These are phyloP conservation scores for Cryptococcus depauperatus DNA, from an alignment of 1,284 basidiomycete genomes.

Conservation along the genomic window DNA sequence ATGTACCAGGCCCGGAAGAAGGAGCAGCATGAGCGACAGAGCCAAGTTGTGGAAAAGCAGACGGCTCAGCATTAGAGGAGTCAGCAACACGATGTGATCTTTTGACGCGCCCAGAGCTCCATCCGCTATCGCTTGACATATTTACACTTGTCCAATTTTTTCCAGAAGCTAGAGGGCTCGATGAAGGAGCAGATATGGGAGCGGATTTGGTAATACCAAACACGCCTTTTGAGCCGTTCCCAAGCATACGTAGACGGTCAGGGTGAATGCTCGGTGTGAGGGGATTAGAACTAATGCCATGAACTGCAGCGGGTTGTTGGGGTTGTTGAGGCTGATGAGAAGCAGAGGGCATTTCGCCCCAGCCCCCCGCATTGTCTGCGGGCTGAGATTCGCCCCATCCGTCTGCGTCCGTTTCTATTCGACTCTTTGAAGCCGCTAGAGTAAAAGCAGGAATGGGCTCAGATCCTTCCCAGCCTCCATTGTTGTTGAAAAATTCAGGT, in stretches of 20 bases:
- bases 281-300: neutral
- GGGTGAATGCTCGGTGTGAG: constrained; percentile 1
- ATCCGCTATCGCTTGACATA: too few species aligned
- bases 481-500: neutral
- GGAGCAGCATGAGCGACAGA: neutral
- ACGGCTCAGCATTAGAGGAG: neutral
- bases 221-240: too few species aligned
- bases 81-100: too few species aligned
- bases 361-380: neutral
- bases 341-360: constrained; percentile 1
- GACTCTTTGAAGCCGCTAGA: neutral
- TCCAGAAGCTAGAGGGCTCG: too few species aligned
- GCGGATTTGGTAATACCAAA: too few species aligned
- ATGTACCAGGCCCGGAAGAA: neutral
- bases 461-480: neutral
- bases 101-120: too few species aligned
- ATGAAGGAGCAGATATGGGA: too few species aligned
- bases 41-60: neutral
- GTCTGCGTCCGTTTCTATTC: neutral
- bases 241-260: neutral
- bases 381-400: neutral
- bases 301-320: neutral
- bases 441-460: neutral
- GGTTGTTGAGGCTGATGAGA: neutral
- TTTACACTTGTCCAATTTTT: too few species aligned